Evolutionary conservation across 257 asterid species (phyloP).

Genomic region (Nicotiana attenuata): DNA sequence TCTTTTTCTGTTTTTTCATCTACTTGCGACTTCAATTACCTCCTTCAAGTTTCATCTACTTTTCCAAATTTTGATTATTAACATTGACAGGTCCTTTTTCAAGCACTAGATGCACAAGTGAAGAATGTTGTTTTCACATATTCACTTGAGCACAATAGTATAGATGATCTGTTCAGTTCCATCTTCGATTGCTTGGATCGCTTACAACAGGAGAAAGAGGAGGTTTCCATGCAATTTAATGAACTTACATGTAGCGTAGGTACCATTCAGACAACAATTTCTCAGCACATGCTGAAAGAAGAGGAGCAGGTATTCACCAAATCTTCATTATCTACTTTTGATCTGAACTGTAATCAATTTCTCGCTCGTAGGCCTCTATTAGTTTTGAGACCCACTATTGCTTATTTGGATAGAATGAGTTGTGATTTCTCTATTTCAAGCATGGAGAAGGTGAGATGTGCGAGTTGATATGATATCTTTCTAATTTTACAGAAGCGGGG

Average conservation of each 20-base stretch:
- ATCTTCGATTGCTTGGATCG: constrained; percentile 54
- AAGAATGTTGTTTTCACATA: constrained; percentile 64
- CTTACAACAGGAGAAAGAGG: constrained; percentile 36
- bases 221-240: constrained; percentile 35
- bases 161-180: constrained; percentile 48
- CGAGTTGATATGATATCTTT: background rate
- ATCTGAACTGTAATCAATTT: background rate
- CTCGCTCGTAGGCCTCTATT: background rate
- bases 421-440: background rate
- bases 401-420: background rate
- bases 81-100: constrained; percentile 68
- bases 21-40: too few species aligned
- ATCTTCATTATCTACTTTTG: background rate
- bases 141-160: constrained; percentile 56
- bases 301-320: constrained; percentile 60
- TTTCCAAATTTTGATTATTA: background rate
- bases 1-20: too few species aligned
- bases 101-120: constrained; percentile 58
- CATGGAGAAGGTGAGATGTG: background rate
- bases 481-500: background rate
- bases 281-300: constrained; percentile 86
- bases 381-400: background rate
- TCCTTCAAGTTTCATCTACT: too few species aligned
- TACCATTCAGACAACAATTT: constrained; percentile 46
- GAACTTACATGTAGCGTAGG: constrained; percentile 54